Conservation (phyloP, 495 filamentous ascomycete species). For the Podospora comata region DNA sequence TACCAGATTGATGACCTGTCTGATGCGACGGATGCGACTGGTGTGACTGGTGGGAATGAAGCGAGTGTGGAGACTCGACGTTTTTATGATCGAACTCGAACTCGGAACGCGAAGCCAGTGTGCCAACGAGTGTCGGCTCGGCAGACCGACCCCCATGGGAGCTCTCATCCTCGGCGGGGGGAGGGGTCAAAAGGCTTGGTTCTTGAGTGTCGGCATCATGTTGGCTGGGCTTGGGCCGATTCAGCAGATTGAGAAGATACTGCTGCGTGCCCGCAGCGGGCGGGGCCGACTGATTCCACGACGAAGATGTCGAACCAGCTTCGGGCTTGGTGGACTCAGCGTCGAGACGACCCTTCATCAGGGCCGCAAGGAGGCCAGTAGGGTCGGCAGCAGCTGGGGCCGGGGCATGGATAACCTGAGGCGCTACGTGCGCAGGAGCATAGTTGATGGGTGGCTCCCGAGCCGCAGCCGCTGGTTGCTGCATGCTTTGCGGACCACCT, state of each 20-base stretch:
- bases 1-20: slow-evolving; percentile 22
- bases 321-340: slow-evolving; percentile 40
- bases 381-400: slow-evolving; percentile 47
- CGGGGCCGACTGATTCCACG: slow-evolving; percentile 44
- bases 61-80: slow-evolving; percentile 36
- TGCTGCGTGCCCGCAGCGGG: slow-evolving; percentile 45
- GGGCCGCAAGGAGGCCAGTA: slow-evolving; percentile 50
- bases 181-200: slow-evolving; percentile 40
- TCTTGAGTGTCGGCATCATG: slow-evolving; percentile 43
- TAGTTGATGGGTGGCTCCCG: slow-evolving; percentile 24
- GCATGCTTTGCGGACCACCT: slow-evolving; percentile 21
- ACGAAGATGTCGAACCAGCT: slow-evolving; percentile 25
- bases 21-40: slow-evolving; percentile 37
- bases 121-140: slow-evolving; percentile 29
- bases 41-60: slow-evolving; percentile 40
- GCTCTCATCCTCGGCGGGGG: slow-evolving; percentile 35
- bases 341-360: slow-evolving; percentile 50
- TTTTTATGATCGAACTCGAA: slow-evolving; percentile 38
- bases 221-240: slow-evolving; percentile 53
- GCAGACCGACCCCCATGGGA: slow-evolving; percentile 23
- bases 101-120: slow-evolving; percentile 32
- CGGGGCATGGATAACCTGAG: slow-evolving; percentile 45
- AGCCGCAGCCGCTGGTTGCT: slow-evolving; percentile 16
- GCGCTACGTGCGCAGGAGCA: slow-evolving; percentile 23
- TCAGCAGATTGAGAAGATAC: slow-evolving; percentile 52